phyloP scores from a whole-genome alignment of 1,284 basidiomycete genomes.

The Fistulina hepatica region DNA sequence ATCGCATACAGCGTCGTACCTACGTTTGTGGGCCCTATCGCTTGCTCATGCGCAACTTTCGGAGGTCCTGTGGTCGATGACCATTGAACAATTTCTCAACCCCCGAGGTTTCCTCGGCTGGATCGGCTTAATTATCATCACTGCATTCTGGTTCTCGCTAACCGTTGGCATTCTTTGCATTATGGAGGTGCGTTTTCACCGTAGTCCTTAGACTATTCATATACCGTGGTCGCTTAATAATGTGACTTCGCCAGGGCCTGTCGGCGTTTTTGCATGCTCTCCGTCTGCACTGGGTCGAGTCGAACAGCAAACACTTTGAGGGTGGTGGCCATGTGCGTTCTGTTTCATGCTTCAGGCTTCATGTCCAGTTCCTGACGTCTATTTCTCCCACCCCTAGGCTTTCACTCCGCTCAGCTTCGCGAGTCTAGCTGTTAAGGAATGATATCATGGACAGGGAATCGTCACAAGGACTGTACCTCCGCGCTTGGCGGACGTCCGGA shows the following conservation, averaged over 20 bases:
- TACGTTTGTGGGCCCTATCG: slow-evolving; percentile 97
- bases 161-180: slow-evolving; percentile 78
- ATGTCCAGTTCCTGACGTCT: slow-evolving; percentile 14
- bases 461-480: no score
- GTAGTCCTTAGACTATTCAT: slow-evolving; percentile 6
- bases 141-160: slow-evolving; percentile 70
- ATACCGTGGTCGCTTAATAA: slow-evolving; percentile 10
- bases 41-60: slow-evolving; percentile 96
- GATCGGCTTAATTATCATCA: slow-evolving; percentile 56
- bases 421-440: no score
- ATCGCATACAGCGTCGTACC: slow-evolving; percentile 98
- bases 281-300: slow-evolving; percentile 96
- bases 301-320: slow-evolving; percentile 93
- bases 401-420: slow-evolving; percentile 6
- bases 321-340: slow-evolving; percentile 76
- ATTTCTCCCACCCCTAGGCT: slow-evolving; percentile 10
- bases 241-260: no score
- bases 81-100: slow-evolving; percentile 49
- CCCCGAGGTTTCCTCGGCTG: slow-evolving; percentile 46
- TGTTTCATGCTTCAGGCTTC: slow-evolving; percentile 17
- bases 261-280: slow-evolving; percentile 95
- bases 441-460: no score
- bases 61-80: slow-evolving; percentile 90
- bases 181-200: slow-evolving; percentile 69
- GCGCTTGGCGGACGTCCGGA: no score